Conservation (phyloP, 345 rosid genomes). For the Eucalyptus leucophloia region DNA sequence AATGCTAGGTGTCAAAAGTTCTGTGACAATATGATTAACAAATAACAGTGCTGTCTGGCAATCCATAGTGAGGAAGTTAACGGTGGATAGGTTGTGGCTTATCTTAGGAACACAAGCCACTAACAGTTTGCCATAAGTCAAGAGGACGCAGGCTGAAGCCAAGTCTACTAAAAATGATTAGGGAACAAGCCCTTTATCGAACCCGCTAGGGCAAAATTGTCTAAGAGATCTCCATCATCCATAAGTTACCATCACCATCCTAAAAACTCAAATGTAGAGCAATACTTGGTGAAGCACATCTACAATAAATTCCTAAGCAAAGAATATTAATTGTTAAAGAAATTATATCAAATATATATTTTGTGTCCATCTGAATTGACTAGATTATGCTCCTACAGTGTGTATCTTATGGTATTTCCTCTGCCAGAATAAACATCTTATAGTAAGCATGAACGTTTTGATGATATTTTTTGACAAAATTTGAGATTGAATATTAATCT, state of each 20-base stretch:
- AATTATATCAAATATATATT: not conserved
- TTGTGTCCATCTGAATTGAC: not conserved
- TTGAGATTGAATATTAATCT: not conserved
- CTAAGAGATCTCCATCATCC: not conserved
- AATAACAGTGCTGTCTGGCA: not conserved
- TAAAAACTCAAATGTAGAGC: not conserved
- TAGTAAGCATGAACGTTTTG: not conserved
- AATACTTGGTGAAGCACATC: not conserved
- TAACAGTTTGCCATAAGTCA: not conserved
- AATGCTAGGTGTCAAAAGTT: not conserved
- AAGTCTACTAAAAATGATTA: not conserved
- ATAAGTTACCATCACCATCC: not conserved
- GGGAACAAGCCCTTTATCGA: not conserved
- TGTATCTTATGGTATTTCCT: not conserved
- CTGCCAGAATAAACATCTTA: not conserved
- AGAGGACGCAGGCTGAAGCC: not conserved
- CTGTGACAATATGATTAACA: not conserved
- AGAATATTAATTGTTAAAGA: not conserved
- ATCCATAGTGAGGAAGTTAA: not conserved
- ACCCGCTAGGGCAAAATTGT: not conserved
- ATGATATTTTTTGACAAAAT: not conserved
- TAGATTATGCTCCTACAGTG: not conserved
- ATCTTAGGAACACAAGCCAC: not conserved
- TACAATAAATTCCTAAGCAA: not conserved
- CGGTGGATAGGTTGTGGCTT: not conserved